Evolutionary conservation across 2,329 filamentous ascomycete genomes (phyloP).

Genomic region (Ascochyta pisi): DNA sequence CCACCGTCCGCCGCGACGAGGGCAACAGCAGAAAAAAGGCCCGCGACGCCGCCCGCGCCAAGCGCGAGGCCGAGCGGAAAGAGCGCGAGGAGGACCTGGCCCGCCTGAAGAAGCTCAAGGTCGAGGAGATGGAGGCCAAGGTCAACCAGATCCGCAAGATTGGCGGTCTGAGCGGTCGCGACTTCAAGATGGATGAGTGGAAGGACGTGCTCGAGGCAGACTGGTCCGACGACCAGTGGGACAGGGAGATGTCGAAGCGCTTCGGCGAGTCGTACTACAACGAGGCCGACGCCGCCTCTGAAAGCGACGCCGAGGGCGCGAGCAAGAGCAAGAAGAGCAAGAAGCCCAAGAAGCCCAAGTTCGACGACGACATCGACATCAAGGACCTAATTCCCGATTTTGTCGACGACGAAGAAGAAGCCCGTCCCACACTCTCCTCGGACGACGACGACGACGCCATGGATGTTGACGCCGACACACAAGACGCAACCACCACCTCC

Average conservation of each 20-base stretch:
- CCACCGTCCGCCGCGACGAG: slow-evolving; percentile 86
- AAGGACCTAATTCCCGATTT: slow-evolving; percentile 89
- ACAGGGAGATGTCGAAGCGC: slow-evolving; percentile 83
- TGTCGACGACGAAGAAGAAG: slow-evolving; percentile 72
- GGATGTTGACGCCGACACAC: slow-evolving; percentile 43
- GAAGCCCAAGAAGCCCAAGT: slow-evolving; percentile 81
- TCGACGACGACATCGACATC: slow-evolving; percentile 98
- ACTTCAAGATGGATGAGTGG: slow-evolving; percentile 79
- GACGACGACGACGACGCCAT: slow-evolving; percentile 53
- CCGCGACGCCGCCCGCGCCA: slow-evolving; percentile 77
- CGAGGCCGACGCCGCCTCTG: slow-evolving; percentile 60
- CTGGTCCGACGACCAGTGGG: slow-evolving; percentile 91
- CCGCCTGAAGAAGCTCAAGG: slow-evolving; percentile 82
- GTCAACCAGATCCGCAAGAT: slow-evolving; percentile 87
- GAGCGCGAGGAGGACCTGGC: slow-evolving; percentile 81
- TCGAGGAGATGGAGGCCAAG: slow-evolving; percentile 89
- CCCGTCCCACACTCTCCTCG: slow-evolving; percentile 71
- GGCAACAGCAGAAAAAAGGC: slow-evolving; percentile 76
- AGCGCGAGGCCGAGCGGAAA: slow-evolving; percentile 78
- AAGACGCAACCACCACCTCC: slow-evolving; percentile 45
- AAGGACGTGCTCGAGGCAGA: slow-evolving; percentile 81
- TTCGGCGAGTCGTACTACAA: slow-evolving; percentile 95
- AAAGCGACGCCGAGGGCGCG: slow-evolving; percentile 45
- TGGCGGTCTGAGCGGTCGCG: slow-evolving; percentile 75
- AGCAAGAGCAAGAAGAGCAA: slow-evolving; percentile 65